These are phyloP conservation scores for Agarophyton chilense DNA, from an alignment of 23 red algal genomes.

Conservation along the genomic window DNA sequence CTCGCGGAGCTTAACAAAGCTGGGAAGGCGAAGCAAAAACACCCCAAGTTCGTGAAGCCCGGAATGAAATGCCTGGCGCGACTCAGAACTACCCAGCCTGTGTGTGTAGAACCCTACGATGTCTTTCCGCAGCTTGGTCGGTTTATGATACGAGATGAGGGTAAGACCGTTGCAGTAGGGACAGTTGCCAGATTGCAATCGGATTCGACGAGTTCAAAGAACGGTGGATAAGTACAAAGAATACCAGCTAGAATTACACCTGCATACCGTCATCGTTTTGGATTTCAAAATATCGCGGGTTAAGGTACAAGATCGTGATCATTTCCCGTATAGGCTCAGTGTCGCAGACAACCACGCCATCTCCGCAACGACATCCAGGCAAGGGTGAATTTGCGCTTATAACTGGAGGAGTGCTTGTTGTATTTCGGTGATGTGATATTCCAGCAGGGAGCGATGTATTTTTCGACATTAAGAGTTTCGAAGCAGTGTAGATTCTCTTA, in stretches of 20 bases:
- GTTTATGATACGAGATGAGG: constrained; percentile 98
- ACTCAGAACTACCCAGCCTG: constrained; percentile 60
- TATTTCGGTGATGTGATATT: not conserved
- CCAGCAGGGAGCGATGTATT: not conserved
- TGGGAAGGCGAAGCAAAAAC: constrained; percentile 79
- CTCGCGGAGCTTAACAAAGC: constrained; percentile 90
- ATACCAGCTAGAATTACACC: not conserved
- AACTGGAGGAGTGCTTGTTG: not conserved
- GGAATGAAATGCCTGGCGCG: constrained; percentile 86
- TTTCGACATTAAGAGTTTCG: not conserved
- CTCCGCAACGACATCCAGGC: not conserved
- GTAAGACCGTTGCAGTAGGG: constrained; percentile 92
- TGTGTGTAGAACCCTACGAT: constrained; percentile 92
- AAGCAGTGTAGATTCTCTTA: not conserved
- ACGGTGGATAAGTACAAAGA: not conserved
- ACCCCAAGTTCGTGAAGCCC: constrained; percentile 94
- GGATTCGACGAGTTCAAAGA: not conserved
- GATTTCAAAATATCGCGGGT: not conserved
- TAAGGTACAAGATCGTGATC: constrained; percentile 13
- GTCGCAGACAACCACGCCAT: not conserved
- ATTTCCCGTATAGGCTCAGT: not conserved
- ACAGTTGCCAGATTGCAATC: constrained; percentile 73
- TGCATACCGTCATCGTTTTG: not conserved
- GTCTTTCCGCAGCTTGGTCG: constrained; percentile 92
- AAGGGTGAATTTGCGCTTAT: not conserved